Conservation (phyloP, 805 yeast species). For the Candida corydali region DNA sequence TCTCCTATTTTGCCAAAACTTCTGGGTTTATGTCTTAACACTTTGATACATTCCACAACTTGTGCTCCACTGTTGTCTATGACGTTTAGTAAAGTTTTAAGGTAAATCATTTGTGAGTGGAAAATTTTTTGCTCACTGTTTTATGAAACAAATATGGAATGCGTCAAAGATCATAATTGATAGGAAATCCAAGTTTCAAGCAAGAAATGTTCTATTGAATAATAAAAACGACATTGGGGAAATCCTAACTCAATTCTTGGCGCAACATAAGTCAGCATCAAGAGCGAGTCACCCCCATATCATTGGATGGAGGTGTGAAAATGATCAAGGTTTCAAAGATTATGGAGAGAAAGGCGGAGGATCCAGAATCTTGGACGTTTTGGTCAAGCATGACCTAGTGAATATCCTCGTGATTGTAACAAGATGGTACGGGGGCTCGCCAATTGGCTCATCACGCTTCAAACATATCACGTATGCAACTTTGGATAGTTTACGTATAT, state of each 20-base stretch:
- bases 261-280: constrained; percentile 42
- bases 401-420: constrained; percentile 66
- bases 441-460: constrained; percentile 69
- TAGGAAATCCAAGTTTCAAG: constrained; percentile 66
- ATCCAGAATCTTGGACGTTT: constrained; percentile 44
- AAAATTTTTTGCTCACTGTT: too few species aligned
- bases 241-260: constrained; percentile 39
- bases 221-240: constrained; percentile 39
- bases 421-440: constrained; percentile 80
- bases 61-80: constrained; percentile 96
- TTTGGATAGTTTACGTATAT: constrained; percentile 8
- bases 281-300: constrained; percentile 72
- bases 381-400: constrained; percentile 45
- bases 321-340: constrained; percentile 60
- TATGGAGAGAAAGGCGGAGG: constrained; percentile 80
- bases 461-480: constrained; percentile 44
- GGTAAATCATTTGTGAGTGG: constrained; percentile 71
- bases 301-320: constrained; percentile 58
- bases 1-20: constrained; percentile 87
- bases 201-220: constrained; percentile 44
- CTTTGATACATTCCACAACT: constrained; percentile 93
- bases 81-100: constrained; percentile 83
- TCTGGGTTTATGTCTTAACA: constrained; percentile 81
- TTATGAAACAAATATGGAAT: too few species aligned
- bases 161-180: constrained; percentile 31